Evolutionary conservation across 208 protist genomes (phyloP), one percentile per base, ranked within the genome.

Genomic region (Trypanosoma mega): DNA sequence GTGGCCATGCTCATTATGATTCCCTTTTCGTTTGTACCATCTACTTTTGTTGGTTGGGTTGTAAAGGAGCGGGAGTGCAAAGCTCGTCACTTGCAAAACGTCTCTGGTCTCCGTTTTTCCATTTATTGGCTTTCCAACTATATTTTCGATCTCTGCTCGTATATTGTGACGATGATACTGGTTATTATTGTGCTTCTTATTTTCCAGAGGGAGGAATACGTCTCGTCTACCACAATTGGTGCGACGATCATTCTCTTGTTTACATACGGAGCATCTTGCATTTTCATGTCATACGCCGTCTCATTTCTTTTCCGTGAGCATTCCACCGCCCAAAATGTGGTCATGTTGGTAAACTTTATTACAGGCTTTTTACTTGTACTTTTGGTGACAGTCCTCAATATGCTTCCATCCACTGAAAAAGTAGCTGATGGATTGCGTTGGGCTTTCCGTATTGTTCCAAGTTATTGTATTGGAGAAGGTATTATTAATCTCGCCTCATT

Each of bases 51-150:
- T 0, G 74, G 70, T 4, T 91, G 78, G 74, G 50, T 94, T 4
- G 85, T 94, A 63, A 90, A 82, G 72, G 88, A 94, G 71, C 80
- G 81, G 2, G 72, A 89, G 64, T 84, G 70, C 57, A 86, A 81
- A 48, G 65, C 85, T 1, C 71, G 76, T 20, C 88, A 94, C 44
- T 43, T 94, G 61, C 88, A 94, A 73, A 82, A 76, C 43, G 66
- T 94, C 23, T 88, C 80, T 14, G 88, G 88, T 14, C 59, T 93
- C 11, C 58, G 65, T 39, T 78, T 79, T 56, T 74, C 67, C 43
- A 48, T 86, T 1, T 93, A 93, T 69, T 93, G 83, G 83, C 8
- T 76, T 4, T 63, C 84, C 4, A 94, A 90, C 67, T 92, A 85
- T 59, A 20, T 91, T 18, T 92, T 88, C 49, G 87, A 94, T 59